Conservation (phyloP, 2,329 filamentous ascomycete species). For the Zasmidium cellare region DNA sequence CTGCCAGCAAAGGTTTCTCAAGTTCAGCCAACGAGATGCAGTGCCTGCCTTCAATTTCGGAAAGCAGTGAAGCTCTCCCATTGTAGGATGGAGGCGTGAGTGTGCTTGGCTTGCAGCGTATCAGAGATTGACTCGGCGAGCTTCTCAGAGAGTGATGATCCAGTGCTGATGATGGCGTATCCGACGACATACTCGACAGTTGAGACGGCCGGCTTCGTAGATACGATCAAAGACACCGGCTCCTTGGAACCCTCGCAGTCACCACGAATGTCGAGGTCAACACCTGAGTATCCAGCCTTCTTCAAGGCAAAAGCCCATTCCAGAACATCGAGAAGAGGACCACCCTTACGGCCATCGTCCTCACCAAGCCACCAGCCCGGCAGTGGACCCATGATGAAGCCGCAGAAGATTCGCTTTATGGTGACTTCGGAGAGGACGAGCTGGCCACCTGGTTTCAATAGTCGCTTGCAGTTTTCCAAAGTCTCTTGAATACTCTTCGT, state of each 20-base stretch:
- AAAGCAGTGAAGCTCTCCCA: background rate
- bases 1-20: conserved; percentile 4
- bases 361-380: conserved; percentile 9
- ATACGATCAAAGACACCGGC: conserved; percentile 10
- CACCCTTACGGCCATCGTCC: background rate
- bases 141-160: background rate
- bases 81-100: background rate
- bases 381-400: conserved; percentile 6
- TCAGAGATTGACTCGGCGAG: background rate
- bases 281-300: conserved; percentile 21
- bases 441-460: conserved; percentile 16
- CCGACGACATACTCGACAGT: background rate
- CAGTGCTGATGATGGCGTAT: conserved; percentile 4
- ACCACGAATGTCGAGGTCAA: conserved; percentile 7
- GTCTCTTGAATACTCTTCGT: conserved; percentile 17
- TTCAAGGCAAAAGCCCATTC: conserved; percentile 36
- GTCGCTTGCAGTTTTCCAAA: conserved; percentile 17
- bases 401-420: conserved; percentile 11
- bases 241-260: conserved; percentile 7
- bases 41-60: conserved; percentile 8
- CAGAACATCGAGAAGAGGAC: background rate
- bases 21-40: conserved; percentile 11
- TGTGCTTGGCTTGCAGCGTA: background rate
- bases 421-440: conserved; percentile 13
- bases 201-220: background rate